Base-by-base conservation (phyloP, 768 basidiomycete species). In the Suillus decipiens region DNA sequence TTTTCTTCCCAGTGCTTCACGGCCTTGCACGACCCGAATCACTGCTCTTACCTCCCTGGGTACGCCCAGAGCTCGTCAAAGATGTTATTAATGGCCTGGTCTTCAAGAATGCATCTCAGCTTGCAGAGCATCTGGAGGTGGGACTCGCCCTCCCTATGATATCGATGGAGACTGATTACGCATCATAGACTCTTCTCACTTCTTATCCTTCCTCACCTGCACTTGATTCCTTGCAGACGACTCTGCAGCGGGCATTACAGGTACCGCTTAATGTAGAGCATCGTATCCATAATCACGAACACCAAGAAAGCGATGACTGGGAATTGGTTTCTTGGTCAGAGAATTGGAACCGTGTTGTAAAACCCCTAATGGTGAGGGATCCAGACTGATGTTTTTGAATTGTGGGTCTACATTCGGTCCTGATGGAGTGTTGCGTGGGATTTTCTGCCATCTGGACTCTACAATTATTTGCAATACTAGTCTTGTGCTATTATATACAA, bases 61-160 rank as follows among this genome's bases (percentile, higher is more conserved):
- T 42, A 73, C 79, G 69, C 86, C 72, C 84, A 54, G 97, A 99
- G 75, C 85, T 99, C 8, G 93, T 99, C 9, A 86, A 87, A 68
- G 84, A 94, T 61, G 89, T 89, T 1, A 78, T 85, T 70, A 99
- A 99, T 71, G 97, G 97, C 1, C 80, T 89, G 14, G 76, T 92
- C 3, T 99, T 99, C 75, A 75, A 79, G 61, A 80, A 82, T 53
- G 85, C 90, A 0, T 70, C 76, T 28, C 84, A 95, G 65, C 78
- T 99, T 31, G 88, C 92, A 0, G 72, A 78, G 43, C 92, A 92
- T 67, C 69, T 98, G 14, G 85, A 88, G 83, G 82, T 71, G 8
- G 34, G 66, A 54, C 56, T 66, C 19, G 42, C 58, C 39, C 51
- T 33, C 12, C 15, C 17, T 45, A 11, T 36, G 39, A 7, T 34